Percentiles rank a stretch among this genome's conserved stretches.
phyloP scores from a whole-genome alignment of 2,329 filamentous ascomycete species.

The Pseudofabraea citricarpa region DNA sequence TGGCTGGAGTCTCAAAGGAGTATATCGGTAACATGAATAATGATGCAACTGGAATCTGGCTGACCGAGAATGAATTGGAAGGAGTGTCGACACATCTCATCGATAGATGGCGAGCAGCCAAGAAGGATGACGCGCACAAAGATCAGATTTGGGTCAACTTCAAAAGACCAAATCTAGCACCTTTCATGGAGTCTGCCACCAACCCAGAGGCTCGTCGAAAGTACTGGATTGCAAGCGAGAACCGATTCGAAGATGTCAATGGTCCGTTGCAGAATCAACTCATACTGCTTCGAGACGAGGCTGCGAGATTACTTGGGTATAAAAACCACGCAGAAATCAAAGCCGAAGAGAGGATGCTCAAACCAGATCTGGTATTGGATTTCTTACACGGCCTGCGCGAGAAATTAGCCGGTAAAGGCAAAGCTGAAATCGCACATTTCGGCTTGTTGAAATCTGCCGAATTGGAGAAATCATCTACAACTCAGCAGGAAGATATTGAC shows the following conservation, averaged over 20 bases:
- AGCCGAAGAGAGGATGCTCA: slow-evolving; percentile 49
- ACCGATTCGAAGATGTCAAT: neutral
- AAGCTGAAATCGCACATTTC: neutral
- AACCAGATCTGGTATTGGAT: neutral
- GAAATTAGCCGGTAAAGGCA: neutral
- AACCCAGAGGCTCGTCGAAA: neutral
- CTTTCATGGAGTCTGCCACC: neutral
- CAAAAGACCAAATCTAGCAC: neutral
- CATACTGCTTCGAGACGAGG: slow-evolving; percentile 67
- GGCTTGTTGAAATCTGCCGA: neutral
- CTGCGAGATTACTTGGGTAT: slow-evolving; percentile 68
- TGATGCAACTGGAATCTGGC: neutral
- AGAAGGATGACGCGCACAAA: neutral
- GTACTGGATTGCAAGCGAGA: neutral
- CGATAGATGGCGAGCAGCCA: neutral
- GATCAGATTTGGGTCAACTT: neutral
- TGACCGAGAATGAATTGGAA: neutral
- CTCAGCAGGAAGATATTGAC: neutral
- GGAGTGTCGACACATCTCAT: neutral
- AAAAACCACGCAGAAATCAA: slow-evolving; percentile 66
- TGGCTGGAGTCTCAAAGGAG: neutral
- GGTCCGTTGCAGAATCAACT: slow-evolving; percentile 56
- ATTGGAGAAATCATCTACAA: neutral
- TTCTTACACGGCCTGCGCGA: neutral
- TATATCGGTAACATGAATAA: neutral